Conservation (phyloP, 768 basidiomycete genomes). For the Suillus luteus region DNA sequence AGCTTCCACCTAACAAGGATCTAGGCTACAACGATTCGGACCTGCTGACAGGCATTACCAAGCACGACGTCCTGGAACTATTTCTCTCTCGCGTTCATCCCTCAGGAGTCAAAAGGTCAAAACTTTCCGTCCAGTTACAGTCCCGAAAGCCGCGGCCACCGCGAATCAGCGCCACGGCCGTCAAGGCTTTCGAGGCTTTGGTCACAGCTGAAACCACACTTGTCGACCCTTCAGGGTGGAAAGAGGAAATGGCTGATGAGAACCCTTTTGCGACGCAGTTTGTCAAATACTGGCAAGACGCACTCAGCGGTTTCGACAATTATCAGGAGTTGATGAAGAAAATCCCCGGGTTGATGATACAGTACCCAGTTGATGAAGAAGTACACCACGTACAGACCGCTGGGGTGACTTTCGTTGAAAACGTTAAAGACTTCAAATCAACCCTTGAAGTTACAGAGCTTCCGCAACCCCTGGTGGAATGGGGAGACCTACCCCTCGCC, state of each 20-base stretch:
- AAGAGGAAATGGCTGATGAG: conserved; percentile 50
- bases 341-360: conserved; percentile 58
- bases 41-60: conserved; percentile 62
- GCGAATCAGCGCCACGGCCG: conserved; percentile 65
- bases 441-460: conserved; percentile 53
- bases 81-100: conserved; percentile 74
- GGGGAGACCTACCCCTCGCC: conserved; percentile 69
- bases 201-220: conserved; percentile 51
- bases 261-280: conserved; percentile 64
- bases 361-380: conserved; percentile 58
- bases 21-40: conserved; percentile 76
- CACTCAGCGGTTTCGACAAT: conserved; percentile 42
- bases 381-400: conserved; percentile 45
- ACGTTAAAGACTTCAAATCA: conserved; percentile 66
- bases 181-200: conserved; percentile 58
- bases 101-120: conserved; percentile 67
- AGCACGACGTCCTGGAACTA: conserved; percentile 71
- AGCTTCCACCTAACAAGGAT: background rate
- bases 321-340: conserved; percentile 45
- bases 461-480: conserved; percentile 69
- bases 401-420: conserved; percentile 63
- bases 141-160: conserved; percentile 65
- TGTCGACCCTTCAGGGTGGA: conserved; percentile 54
- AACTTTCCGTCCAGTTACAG: conserved; percentile 80
- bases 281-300: conserved; percentile 58